Base-by-base conservation (phyloP, 495 filamentous ascomycete genomes). In the Aspergillus sclerotioniger region DNA sequence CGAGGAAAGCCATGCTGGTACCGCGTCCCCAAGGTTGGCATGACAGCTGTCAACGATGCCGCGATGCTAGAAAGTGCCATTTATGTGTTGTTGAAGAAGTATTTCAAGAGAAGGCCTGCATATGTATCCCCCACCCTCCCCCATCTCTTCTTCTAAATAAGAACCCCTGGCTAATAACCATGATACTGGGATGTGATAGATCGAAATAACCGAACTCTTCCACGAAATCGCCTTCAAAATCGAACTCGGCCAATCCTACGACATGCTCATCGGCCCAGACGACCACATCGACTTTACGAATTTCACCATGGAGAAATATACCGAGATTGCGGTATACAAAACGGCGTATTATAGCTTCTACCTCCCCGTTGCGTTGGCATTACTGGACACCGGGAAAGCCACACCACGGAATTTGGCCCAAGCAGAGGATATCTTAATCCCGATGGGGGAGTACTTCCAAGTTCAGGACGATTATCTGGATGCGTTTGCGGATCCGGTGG, bases 341-440 rank as follows among this genome's bases (percentile, higher is more conserved):
- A 96, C 92, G 19, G 91, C 92, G n/a, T 96, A 90, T 75, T 96
- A 96, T 76, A 87, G 80, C 61, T 95, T 96, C 79, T 96, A 95
- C 75, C 85, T 96, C 3, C 91, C 92, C 20, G 89, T 96, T n/a
- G 89, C 87, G 3, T 80, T 96, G 12, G 85, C 91, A 0, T 74
- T 96, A 55, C 74, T 87, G 73, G 83, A 87, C 65, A 79, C 89
- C 61, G 82, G 87, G 52, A 72, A 88, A 43, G 90, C 90, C 12
- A 89, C 89, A 0, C 78, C 82, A 6, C 76, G 82, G 64, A 93
- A 94, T 74, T 80, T 96, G 43, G 80, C 87, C 69, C 82, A 86
- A 62, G 84, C 87, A 21, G 79, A 88, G 61, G 83, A 87, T 50
- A 91, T 96, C 62, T 78, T 94, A 31, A 90, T 96, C 60, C 88